Percentiles rank a stretch among this genome's conserved stretches.
phyloP scores from a whole-genome alignment of 2,329 filamentous ascomycete genomes.

The Talaromyces funiculosus region DNA sequence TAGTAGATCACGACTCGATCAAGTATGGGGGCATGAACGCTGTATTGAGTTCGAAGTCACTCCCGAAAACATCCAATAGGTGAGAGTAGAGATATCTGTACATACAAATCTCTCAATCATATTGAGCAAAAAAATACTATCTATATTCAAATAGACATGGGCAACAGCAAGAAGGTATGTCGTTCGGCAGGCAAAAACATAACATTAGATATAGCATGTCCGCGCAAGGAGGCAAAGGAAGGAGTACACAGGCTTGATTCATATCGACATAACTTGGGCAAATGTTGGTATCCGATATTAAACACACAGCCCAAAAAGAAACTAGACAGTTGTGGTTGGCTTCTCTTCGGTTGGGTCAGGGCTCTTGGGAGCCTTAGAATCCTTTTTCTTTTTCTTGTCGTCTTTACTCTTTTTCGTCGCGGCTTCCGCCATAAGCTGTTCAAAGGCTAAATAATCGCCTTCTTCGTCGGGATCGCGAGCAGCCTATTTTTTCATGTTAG shows the following conservation, averaged over 20 bases:
- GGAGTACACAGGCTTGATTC: slow-evolving; percentile 4
- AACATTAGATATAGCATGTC: slow-evolving; percentile 8
- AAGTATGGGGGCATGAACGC: not conserved
- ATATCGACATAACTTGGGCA: slow-evolving; percentile 9
- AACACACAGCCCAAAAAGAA: not conserved
- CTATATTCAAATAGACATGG: not conserved
- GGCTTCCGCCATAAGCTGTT: slow-evolving; percentile 94
- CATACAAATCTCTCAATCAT: slow-evolving; percentile 5
- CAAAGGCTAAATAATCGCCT: slow-evolving; percentile 97
- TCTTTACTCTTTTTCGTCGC: slow-evolving; percentile 86
- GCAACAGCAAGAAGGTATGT: not conserved
- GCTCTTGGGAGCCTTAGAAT: slow-evolving; percentile 28
- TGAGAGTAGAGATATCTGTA: slow-evolving; percentile 9
- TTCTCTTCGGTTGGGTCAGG: slow-evolving; percentile 4
- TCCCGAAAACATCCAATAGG: not conserved
- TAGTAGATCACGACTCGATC: not conserved
- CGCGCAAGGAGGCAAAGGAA: not conserved
- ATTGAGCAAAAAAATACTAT: slow-evolving; percentile 5
- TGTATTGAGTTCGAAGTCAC: not conserved
- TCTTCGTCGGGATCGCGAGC: slow-evolving; percentile 90
- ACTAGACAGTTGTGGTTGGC: not conserved
- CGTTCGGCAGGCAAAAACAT: not conserved
- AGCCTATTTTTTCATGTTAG: slow-evolving; percentile 51
- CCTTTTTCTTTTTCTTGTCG: slow-evolving; percentile 67
- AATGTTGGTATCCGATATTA: not conserved